phyloP scores from a whole-genome alignment of 345 rosid species.

The Diplotaxis tenuifolia region DNA sequence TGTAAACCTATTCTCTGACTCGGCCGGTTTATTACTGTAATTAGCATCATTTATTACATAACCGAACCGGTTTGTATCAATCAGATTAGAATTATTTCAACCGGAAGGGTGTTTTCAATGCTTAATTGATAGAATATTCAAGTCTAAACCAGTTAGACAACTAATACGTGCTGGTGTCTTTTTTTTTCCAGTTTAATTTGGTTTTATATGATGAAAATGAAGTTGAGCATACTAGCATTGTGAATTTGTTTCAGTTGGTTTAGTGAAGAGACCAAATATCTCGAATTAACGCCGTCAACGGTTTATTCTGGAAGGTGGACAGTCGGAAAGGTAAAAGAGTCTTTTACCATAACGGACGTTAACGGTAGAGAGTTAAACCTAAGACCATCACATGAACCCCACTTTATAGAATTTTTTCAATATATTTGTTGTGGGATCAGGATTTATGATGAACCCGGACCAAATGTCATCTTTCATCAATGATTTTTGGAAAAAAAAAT shows the following conservation, averaged over 20 bases:
- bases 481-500: no score
- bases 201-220: neutral
- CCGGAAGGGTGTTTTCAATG: no score
- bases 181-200: neutral
- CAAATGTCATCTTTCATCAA: no score
- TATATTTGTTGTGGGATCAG: no score
- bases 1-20: neutral
- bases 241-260: neutral
- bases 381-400: no score
- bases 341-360: conserved; percentile 15
- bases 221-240: neutral
- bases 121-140: neutral
- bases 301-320: neutral
- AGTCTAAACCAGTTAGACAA: neutral
- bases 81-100: neutral
- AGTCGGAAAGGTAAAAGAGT: neutral
- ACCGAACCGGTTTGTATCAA: neutral
- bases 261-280: neutral
- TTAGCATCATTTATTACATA: neutral
- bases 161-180: neutral
- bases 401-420: no score
- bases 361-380: conserved; percentile 20
- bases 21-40: neutral
- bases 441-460: no score
- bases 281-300: conserved; percentile 26